Evolutionary conservation across 2,329 filamentous ascomycete species (phyloP).

Genomic region (Paracorniculantispora psalliotae): DNA sequence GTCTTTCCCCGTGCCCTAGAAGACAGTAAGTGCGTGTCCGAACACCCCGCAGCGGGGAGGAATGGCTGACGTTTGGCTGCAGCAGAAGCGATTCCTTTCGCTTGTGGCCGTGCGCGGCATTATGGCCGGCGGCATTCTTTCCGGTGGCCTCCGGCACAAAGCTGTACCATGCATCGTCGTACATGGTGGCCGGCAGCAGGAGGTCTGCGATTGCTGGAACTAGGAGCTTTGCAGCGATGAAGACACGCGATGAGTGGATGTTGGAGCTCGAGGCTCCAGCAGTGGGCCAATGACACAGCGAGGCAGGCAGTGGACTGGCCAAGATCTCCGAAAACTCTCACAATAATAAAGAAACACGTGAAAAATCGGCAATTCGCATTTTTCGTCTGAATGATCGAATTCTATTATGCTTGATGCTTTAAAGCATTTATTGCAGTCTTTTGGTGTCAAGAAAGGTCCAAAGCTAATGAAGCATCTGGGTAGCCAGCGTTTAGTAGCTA

Average conservation of each 20-base stretch:
- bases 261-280: slow-evolving; percentile 6
- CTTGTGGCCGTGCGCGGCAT: slow-evolving; percentile 49
- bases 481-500: too few relatives aligned
- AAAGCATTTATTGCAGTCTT: too few relatives aligned
- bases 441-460: too few relatives aligned
- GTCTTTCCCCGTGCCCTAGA: slow-evolving; percentile 50
- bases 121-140: slow-evolving; percentile 42
- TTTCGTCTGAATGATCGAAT: too few relatives aligned
- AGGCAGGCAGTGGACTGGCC: too few relatives aligned
- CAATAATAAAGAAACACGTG: too few relatives aligned
- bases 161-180: slow-evolving; percentile 81
- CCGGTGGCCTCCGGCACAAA: slow-evolving; percentile 60
- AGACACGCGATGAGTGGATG: slow-evolving; percentile 8
- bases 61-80: slow-evolving; percentile 53
- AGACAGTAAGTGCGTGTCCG: slow-evolving; percentile 15
- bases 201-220: slow-evolving; percentile 10
- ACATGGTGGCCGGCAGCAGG: slow-evolving; percentile 47
- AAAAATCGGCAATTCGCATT: too few relatives aligned
- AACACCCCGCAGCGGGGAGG: slow-evolving; percentile 16
- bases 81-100: slow-evolving; percentile 67
- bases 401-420: too few relatives aligned
- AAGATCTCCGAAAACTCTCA: too few relatives aligned
- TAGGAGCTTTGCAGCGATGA: slow-evolving; percentile 14
- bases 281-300: neutral
- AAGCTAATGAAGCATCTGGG: too few relatives aligned